Evolutionary conservation across 2,329 filamentous ascomycete species (phyloP), one percentile per base, ranked within the genome.

Genomic region (Hypoxylon sp.): DNA sequence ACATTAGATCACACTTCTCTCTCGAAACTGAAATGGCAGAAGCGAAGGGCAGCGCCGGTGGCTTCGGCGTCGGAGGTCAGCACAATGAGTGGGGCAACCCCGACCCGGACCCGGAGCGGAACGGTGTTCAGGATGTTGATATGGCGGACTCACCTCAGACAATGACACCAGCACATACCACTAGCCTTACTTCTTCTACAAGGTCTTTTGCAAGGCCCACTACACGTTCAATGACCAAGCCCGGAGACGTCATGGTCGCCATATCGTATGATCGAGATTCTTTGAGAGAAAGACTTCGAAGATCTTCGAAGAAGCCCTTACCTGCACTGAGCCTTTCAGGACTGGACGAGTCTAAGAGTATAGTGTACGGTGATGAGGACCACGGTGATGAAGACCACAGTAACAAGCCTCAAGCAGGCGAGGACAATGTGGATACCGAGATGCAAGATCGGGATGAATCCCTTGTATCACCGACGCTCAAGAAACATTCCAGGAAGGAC

Each of bases 331-430:
- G 27, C 3, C 37, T 64, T 52, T 74, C 72, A 7, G 67, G 47
- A 7, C 64, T 75, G 2, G 74, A 75, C 32, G 67, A 73, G 1
- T 70, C 74, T 4, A 62, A 39, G 19, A 68, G 72, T 27, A 71
- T 74, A 31, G 19, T 57, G 13, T 69, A 72, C 24, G 56, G 7
- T 7, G 32, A 35, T 19, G 58, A 62, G 27, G 53, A 59, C 8
- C 54, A 50, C 15, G 59, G 39, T 21, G 13, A 52, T 17, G 53
- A 56, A 24, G 53, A 59, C 8, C 54, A 50, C 15, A 56, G 39
- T 21, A 13, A 52, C 17, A 50, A 56, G 24, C 19, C 1, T n/a
- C 60, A 27, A 7, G 50, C 42, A 15, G 56, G 61, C 32, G 42
- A 64, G 1, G 37, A 29, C 39, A 29, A 56, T n/a, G 55, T n/a